These are phyloP conservation scores for Hyaloscypha variabilis DNA, from an alignment of 495 filamentous ascomycete species.

Conservation along the genomic window DNA sequence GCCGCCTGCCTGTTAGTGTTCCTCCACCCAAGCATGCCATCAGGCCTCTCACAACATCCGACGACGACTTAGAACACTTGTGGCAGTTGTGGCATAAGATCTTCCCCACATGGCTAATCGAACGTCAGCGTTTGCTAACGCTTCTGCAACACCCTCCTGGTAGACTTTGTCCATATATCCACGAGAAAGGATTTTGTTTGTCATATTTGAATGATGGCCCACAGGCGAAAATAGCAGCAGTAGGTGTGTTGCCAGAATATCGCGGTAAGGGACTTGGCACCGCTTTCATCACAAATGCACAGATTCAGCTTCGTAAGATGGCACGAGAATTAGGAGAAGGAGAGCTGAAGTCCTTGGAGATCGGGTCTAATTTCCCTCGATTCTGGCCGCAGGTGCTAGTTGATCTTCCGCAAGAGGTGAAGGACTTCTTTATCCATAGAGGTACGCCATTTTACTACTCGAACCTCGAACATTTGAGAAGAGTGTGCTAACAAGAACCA, in stretches of 20 bases:
- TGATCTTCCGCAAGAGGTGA: constrained; percentile 39
- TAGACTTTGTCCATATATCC: constrained; percentile 45
- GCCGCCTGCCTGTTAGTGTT: constrained; percentile 41
- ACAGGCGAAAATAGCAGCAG: constrained; percentile 25
- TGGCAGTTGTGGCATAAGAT: constrained; percentile 41
- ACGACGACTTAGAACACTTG: constrained; percentile 38
- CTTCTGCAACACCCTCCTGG: constrained; percentile 35
- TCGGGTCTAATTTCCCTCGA: constrained; percentile 50
- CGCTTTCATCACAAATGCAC: constrained; percentile 37
- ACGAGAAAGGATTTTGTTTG: constrained; percentile 48
- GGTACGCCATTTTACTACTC: constrained; percentile 39
- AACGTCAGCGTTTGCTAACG: constrained; percentile 32
- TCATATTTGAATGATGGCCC: constrained; percentile 37
- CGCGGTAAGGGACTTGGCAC: constrained; percentile 49
- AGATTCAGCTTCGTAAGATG: constrained; percentile 34
- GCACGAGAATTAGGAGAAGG: constrained; percentile 34
- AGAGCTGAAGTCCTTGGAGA: constrained; percentile 17
- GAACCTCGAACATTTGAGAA: background rate
- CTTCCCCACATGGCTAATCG: constrained; percentile 44
- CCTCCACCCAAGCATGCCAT: constrained; percentile 13
- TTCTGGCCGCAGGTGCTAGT: constrained; percentile 52
- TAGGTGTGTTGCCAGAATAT: constrained; percentile 45
- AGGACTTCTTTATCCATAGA: constrained; percentile 49
- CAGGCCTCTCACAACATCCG: constrained; percentile 28
- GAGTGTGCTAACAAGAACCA: background rate